phyloP scores from a whole-genome alignment of 768 basidiomycete genomes.

The Gyrodon lividus region DNA sequence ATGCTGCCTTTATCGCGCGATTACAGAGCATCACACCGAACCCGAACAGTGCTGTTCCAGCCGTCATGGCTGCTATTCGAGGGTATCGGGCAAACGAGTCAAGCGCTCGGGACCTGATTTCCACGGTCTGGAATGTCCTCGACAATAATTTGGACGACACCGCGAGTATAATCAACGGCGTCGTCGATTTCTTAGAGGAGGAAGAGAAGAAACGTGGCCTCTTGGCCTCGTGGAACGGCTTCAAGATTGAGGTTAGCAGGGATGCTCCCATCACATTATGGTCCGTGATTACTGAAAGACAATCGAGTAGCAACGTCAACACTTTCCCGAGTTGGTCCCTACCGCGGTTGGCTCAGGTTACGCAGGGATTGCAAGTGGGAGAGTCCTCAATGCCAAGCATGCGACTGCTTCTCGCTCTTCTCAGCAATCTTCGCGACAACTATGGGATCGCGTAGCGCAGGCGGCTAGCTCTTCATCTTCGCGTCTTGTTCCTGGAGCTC shows the following conservation, averaged over 20 bases:
- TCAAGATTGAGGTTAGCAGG: constrained; percentile 82
- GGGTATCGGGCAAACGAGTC: constrained; percentile 77
- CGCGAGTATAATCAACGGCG: constrained; percentile 65
- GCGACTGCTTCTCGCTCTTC: constrained; percentile 60
- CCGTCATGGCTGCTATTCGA: constrained; percentile 72
- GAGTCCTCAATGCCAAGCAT: constrained; percentile 82
- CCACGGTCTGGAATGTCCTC: constrained; percentile 81
- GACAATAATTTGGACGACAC: constrained; percentile 70
- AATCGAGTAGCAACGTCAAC: constrained; percentile 67
- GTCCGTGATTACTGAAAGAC: neutral
- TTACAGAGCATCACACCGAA: constrained; percentile 60
- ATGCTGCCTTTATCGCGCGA: constrained; percentile 62
- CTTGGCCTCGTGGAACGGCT: constrained; percentile 76
- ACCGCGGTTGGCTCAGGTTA: constrained; percentile 61
- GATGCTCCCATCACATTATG: neutral
- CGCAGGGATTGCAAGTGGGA: constrained; percentile 77
- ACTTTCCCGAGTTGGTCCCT: constrained; percentile 78
- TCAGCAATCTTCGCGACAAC: constrained; percentile 57
- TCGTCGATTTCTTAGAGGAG: constrained; percentile 79
- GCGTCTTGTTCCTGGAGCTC: constrained; percentile 14
- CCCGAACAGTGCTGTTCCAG: constrained; percentile 54
- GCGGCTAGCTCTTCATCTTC: constrained; percentile 58
- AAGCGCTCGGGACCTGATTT: constrained; percentile 80
- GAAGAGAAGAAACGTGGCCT: constrained; percentile 81
- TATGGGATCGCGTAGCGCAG: constrained; percentile 86